Base-by-base conservation (phyloP, 305 asterid species). In the Solanum hybrid region DNA sequence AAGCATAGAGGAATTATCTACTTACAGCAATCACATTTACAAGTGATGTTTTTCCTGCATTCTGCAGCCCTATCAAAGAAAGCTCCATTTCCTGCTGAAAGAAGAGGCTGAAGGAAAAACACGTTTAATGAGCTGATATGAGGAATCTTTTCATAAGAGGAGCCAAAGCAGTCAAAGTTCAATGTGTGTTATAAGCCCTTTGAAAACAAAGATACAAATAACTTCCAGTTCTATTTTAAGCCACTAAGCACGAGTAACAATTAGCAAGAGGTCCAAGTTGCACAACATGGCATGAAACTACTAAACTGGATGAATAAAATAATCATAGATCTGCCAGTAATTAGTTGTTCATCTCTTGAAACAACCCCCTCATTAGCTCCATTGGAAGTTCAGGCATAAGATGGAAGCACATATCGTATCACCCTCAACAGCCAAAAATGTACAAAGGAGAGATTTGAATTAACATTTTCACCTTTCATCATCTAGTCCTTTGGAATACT, bases 31-130 rank as follows among this genome's bases (percentile, higher is more conserved):
- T 76, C 29, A 89, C 89, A 42, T 89, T 84, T 10, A 89, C 89
- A 51, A 89, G 91, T 3, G 91, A 89, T 42, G 91, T 89, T 85
- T 89, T 89, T 42, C 91, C 91, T 32, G 91, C 91, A 85, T 89
- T 89, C 77, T 84, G 91, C 31, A 89, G 75, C 77, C 91, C 91
- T 27, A 89, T 89, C 91, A 89, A 89, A 89, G 91, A 66, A 89
- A 89, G 91, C 91, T 89, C 91, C 91, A 89, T 84, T 89, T 89
- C 88, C 79, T 84, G 91, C 91, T 89, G 87, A 37, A 89, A 89
- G 64, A 89, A 86, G 69, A 89, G 91, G 89, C 91, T 85, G 87
- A 31, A 85, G 87, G 87, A 22, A 51, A 85, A 56, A 20, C 46
- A 85, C 4, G 31, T 6, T 82, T 82, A 22, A 31, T 56, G 31